Evolutionary conservation across 495 filamentous ascomycete genomes (phyloP).

Genomic region (Tetracladium marchalianum): DNA sequence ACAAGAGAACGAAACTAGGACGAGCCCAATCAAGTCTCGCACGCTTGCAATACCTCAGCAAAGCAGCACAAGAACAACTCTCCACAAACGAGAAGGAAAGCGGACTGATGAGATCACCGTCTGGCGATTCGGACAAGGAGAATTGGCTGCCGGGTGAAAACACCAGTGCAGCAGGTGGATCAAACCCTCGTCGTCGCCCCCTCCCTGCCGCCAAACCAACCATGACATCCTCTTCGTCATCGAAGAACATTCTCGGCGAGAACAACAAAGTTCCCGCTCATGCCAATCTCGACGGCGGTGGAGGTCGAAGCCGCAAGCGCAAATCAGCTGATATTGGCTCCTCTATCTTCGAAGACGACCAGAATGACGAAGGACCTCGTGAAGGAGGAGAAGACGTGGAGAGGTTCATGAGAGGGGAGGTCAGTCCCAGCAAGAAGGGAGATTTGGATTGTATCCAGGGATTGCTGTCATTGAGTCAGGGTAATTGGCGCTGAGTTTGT

Average conservation of each 20-base stretch:
- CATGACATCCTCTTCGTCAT: conserved; percentile 2
- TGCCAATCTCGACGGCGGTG: conserved; percentile 9
- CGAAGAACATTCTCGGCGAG: conserved; percentile 18
- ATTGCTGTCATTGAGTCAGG: conserved; percentile 58
- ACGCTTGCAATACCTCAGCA: conserved; percentile 42
- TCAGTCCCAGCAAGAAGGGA: conserved; percentile 48
- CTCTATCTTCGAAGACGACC: conserved; percentile 21
- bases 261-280: conserved; percentile 30
- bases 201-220: conserved; percentile 9
- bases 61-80: conserved; percentile 7
- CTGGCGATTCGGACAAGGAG: conserved; percentile 81
- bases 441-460: conserved; percentile 75
- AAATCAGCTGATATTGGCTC: conserved; percentile 10
- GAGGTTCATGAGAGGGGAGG: conserved; percentile 53
- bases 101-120: conserved; percentile 17
- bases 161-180: conserved; percentile 13
- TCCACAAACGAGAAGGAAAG: conserved; percentile 3
- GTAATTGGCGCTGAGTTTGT: conserved; percentile 36
- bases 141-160: conserved; percentile 52
- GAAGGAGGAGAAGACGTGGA: conserved; percentile 50
- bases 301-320: conserved; percentile 5
- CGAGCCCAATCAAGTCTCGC: conserved; percentile 59
- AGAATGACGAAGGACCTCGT: conserved; percentile 20
- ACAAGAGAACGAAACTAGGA: conserved; percentile 55
- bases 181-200: conserved; percentile 22